Evolutionary conservation across 495 filamentous ascomycete genomes (phyloP).

Genomic region (Neurospora cerealis): DNA sequence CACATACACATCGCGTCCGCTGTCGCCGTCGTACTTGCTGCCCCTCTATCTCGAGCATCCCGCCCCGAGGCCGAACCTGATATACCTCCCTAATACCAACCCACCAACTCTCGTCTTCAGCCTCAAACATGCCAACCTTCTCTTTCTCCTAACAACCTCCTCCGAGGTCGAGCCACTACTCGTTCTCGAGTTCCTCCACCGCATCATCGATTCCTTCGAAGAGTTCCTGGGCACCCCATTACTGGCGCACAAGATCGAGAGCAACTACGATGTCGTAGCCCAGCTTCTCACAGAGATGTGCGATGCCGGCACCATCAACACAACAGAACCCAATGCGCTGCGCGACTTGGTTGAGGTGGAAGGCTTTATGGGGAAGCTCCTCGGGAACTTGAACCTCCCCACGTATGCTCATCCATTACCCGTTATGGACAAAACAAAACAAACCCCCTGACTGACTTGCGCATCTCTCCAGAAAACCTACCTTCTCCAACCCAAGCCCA

Average conservation of each 20-base stretch:
- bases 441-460: background rate
- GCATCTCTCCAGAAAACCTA: conserved; percentile 6
- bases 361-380: conserved; percentile 76
- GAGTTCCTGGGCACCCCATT: conserved; percentile 91
- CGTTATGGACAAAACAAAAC: background rate
- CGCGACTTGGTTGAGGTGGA: conserved; percentile 87
- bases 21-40: conserved; percentile 64
- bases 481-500: conserved; percentile 7
- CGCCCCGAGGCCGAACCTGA: conserved; percentile 70
- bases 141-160: conserved; percentile 76
- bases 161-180: conserved; percentile 86
- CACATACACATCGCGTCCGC: conserved; percentile 59
- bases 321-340: conserved; percentile 87
- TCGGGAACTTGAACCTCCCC: conserved; percentile 80
- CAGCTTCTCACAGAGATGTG: conserved; percentile 94
- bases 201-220: conserved; percentile 83
- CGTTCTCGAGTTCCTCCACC: conserved; percentile 91
- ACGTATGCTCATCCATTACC: conserved; percentile 35
- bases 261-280: conserved; percentile 86
- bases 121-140: conserved; percentile 71
- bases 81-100: conserved; percentile 69
- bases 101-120: conserved; percentile 89
- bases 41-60: conserved; percentile 82
- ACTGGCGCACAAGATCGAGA: conserved; percentile 73
- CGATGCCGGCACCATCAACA: conserved; percentile 81